Base-by-base conservation (phyloP, 495 filamentous ascomycete genomes). In the Penicillium riverlandense region DNA sequence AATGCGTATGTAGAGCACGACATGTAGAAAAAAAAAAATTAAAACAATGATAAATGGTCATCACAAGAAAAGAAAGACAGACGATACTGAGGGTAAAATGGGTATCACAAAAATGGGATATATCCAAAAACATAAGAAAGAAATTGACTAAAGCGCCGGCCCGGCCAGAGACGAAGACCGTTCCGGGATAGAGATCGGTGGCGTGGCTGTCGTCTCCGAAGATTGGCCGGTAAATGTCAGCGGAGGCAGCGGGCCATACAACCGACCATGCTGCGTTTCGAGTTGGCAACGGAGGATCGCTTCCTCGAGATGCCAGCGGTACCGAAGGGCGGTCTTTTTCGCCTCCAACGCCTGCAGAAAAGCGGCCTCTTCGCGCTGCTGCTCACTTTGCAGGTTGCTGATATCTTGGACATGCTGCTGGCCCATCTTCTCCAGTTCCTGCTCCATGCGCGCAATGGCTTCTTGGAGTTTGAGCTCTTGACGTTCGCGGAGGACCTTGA, bases 401-500 rank as follows among this genome's bases (percentile, higher is more conserved):
- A 81, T 45, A 36, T 78, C 75, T 35, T 72, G 62, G 11, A 55
- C 53, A 45, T 77, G 71, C 44, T 71, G 71, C n/a, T 72, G 70
- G 10, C 66, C 63, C 36, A 87, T 47, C 9, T 62, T 61, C 4
- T 76, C 65, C 28, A 84, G 62, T 61, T 92, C 85, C 16, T 62
- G 62, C 40, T 78, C 76, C 63, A 90, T 85, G 22, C 82, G 75
- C 29, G 71, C 71, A 3, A 78, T 65, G 6, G 88, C 69, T 47
- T 83, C 78, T 50, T 85, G 80, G 46, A 85, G 69, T 38, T 80
- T 71, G 49, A 83, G 76, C 4, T 80, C 81, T 52, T 92, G 87
- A 37, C 80, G 80, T 44, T 88, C 87, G 7, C 87, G 73, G 44
- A 92, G 75, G 1, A 90, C 85, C 48, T 91, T 88, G 63, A 92